Evolutionary conservation across 257 asterid species (phyloP).

Genomic region (Solanum bukasovii): DNA sequence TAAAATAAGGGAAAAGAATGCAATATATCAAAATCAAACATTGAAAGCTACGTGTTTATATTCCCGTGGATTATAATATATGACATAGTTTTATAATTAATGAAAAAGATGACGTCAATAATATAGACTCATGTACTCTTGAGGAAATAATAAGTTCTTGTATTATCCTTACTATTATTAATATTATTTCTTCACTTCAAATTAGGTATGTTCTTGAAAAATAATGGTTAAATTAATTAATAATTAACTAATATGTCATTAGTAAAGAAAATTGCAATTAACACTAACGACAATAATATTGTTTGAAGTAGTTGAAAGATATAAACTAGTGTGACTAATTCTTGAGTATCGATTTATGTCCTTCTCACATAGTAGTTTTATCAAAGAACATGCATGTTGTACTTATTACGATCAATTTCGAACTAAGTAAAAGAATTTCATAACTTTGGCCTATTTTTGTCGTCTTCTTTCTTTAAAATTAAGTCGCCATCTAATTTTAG

Average conservation of each 20-base stretch:
- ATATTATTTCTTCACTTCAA: neutral
- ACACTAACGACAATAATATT: neutral
- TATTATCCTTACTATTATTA: neutral
- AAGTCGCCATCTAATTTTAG: too few species aligned
- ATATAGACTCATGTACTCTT: neutral
- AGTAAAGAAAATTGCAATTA: neutral
- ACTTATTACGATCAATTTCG: neutral
- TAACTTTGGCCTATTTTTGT: neutral
- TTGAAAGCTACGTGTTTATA: too few species aligned
- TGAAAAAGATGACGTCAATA: neutral
- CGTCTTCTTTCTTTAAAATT: too few species aligned
- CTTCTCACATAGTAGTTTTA: neutral
- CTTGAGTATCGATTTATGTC: neutral
- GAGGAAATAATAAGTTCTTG: neutral
- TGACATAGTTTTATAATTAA: too few species aligned
- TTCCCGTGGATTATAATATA: too few species aligned
- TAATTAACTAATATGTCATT: too few species aligned
- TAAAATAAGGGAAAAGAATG: neutral
- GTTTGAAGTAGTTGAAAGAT: neutral
- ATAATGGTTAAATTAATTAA: neutral
- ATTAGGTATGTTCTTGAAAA: neutral
- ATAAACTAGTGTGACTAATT: neutral
- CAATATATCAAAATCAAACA: neutral
- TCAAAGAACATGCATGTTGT: neutral
- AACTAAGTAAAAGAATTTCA: neutral